Evolutionary conservation across 805 yeast species (phyloP).

Genomic region (Clavispora carvajalis): DNA sequence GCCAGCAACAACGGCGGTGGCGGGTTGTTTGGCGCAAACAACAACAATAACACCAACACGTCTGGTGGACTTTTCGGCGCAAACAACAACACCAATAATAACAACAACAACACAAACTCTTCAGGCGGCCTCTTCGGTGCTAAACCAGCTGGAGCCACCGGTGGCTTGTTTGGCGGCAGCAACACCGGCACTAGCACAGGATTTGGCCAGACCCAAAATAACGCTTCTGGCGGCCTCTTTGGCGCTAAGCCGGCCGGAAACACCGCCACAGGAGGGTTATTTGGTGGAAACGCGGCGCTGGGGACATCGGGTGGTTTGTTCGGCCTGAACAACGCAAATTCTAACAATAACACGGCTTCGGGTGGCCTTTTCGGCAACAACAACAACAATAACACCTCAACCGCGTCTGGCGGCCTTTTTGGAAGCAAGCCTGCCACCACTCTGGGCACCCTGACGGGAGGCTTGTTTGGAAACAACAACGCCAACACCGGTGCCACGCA

Average conservation of each 20-base stretch:
- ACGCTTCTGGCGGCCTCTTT: slow-evolving; percentile 12
- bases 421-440: slow-evolving; percentile 13
- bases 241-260: slow-evolving; percentile 11
- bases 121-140: slow-evolving; percentile 40
- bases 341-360: not conserved
- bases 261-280: slow-evolving; percentile 17
- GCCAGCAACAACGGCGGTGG: slow-evolving; percentile 7
- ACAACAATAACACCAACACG: slow-evolving; percentile 6
- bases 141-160: slow-evolving; percentile 8
- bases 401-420: slow-evolving; percentile 16
- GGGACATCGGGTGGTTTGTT: slow-evolving; percentile 16
- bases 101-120: slow-evolving; percentile 3
- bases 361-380: slow-evolving; percentile 13
- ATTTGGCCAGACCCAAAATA: slow-evolving; percentile 15
- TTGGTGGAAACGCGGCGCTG: slow-evolving; percentile 20
- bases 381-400: slow-evolving; percentile 6
- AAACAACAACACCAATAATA: not conserved
- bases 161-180: slow-evolving; percentile 27
- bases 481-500: not conserved
- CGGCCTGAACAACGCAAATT: slow-evolving; percentile 13
- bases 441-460: slow-evolving; percentile 12
- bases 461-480: slow-evolving; percentile 24
- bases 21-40: slow-evolving; percentile 11
- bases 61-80: slow-evolving; percentile 11
- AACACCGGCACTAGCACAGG: slow-evolving; percentile 18